Evolutionary conservation across 345 rosid species (phyloP).

Genomic region (Nasturtium officinale): DNA sequence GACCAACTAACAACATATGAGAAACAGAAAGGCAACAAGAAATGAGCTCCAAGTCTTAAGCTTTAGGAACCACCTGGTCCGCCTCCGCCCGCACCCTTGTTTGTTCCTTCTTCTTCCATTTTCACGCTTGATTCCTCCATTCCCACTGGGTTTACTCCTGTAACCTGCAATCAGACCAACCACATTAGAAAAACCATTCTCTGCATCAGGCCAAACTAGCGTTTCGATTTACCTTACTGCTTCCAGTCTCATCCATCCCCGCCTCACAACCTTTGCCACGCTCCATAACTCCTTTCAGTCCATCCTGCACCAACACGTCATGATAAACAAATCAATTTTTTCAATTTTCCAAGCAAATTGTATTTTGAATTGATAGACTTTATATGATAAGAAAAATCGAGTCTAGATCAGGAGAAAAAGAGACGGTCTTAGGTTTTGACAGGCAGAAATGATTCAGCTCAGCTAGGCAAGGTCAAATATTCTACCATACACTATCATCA

Average conservation of each 20-base stretch:
- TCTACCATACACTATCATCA: slow-evolving; percentile 1
- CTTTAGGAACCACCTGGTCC: slow-evolving; percentile 58
- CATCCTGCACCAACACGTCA: slow-evolving; percentile 54
- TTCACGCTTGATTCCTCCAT: slow-evolving; percentile 67
- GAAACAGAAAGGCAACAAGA: slow-evolving; percentile 18
- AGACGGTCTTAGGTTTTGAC: background rate
- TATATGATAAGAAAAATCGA: background rate
- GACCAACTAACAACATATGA: slow-evolving; percentile 12
- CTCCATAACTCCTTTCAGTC: slow-evolving; percentile 52
- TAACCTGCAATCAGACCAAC: slow-evolving; percentile 51
- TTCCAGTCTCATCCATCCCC: slow-evolving; percentile 53
- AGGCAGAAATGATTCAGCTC: slow-evolving; percentile 14
- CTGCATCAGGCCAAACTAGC: background rate
- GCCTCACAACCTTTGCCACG: slow-evolving; percentile 60
- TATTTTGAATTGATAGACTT: slow-evolving; percentile 12
- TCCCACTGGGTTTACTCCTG: slow-evolving; percentile 55
- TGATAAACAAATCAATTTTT: background rate
- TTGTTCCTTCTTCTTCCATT: slow-evolving; percentile 60
- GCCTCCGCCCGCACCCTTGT: slow-evolving; percentile 48
- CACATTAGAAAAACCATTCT: slow-evolving; percentile 13
- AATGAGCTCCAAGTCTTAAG: slow-evolving; percentile 36
- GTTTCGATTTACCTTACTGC: slow-evolving; percentile 52
- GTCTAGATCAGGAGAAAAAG: slow-evolving; percentile 11
- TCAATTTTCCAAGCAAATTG: background rate
- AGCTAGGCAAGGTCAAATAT: slow-evolving; percentile 8